Base-by-base conservation (phyloP, 1,139 yeast species). In the Sugiyamaella grinbergsii region DNA sequence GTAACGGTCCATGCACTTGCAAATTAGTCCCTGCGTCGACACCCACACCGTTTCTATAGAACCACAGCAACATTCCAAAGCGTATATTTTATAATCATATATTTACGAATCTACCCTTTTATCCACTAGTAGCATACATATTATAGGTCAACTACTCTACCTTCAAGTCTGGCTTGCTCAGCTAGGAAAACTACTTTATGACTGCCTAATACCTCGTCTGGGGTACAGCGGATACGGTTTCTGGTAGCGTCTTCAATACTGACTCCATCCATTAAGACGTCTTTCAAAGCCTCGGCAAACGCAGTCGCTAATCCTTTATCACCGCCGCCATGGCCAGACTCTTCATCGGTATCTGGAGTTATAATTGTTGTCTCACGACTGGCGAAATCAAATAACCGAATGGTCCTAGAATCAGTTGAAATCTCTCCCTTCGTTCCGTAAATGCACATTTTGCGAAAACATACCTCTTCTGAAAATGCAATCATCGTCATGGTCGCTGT, bases 401-500 rank as follows among this genome's bases (percentile, higher is more conserved):
- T 62, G 11, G 61, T 56, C 22, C 49, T 45, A 11, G 62, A 56
- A 38, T 62, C 66, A 31, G 64, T 56, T 41, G 50, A 48, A 33
- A 62, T 54, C 42, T 62, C 64, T 10, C 66, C 66, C 32, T 52
- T 55, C 38, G 65, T 56, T 5, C 66, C 66, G 39, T 62, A 62
- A 28, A 62, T 53, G 34, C 53, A 44, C 40, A 59, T 58, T 49
- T 61, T 62, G 11, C 66, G 56, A 31, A 49, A 48, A 50, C 66
- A 62, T 6, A 61, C 57, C 34, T 58, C 63, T 37, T 62, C 60
- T 1, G 63, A 56, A 24, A 53, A 49, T 8, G 66, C 64, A 39
- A 62, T 54, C 66, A 62, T 62, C 5, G 66, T 62, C 62, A 62
- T 58, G 5, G 66, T 62, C 16, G 65, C 66, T 11, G 66, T 58